These are phyloP conservation scores for Leishmania lainsoni DNA, from an alignment of 208 protist genomes.

Conservation along the genomic window DNA sequence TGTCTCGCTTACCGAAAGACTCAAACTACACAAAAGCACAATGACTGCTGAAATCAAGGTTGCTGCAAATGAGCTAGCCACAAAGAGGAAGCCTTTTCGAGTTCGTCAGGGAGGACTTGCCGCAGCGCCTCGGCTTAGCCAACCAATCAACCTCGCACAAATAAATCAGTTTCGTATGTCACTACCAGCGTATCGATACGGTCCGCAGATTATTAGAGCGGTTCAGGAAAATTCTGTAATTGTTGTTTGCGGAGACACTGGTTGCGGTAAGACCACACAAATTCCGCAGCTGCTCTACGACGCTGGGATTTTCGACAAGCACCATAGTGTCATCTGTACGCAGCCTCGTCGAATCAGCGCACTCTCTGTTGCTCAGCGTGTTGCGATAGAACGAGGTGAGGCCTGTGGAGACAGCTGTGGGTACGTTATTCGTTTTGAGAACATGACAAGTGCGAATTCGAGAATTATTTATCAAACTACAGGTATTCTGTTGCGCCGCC, in stretches of 20 bases:
- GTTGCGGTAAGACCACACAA: conserved; percentile 98
- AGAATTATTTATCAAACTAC: conserved; percentile 99
- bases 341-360: conserved; percentile 92
- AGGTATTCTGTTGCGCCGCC: conserved; percentile 97
- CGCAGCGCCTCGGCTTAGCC: conserved; percentile 26
- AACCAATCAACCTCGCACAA: conserved; percentile 18
- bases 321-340: conserved; percentile 77
- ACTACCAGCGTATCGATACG: conserved; percentile 59
- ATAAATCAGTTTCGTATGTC: conserved; percentile 61
- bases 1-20: conserved; percentile 23
- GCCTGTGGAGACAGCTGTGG: conserved; percentile 85
- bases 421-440: conserved; percentile 91
- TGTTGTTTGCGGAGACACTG: conserved; percentile 96
- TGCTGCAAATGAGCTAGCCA: conserved; percentile 26
- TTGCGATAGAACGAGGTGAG: conserved; percentile 86
- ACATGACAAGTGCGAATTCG: conserved; percentile 77
- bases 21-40: conserved; percentile 44
- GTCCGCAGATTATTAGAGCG: conserved; percentile 57
- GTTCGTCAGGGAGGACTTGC: conserved; percentile 44
- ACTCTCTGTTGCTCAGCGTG: conserved; percentile 88
- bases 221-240: conserved; percentile 68
- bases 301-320: conserved; percentile 58
- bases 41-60: conserved; percentile 56
- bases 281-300: conserved; percentile 89
- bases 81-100: conserved; percentile 36